Evolutionary conservation across 2,329 filamentous ascomycete genomes (phyloP), one percentile per base, ranked within the genome.

Genomic region (Phyllosticta citrichinensis): DNA sequence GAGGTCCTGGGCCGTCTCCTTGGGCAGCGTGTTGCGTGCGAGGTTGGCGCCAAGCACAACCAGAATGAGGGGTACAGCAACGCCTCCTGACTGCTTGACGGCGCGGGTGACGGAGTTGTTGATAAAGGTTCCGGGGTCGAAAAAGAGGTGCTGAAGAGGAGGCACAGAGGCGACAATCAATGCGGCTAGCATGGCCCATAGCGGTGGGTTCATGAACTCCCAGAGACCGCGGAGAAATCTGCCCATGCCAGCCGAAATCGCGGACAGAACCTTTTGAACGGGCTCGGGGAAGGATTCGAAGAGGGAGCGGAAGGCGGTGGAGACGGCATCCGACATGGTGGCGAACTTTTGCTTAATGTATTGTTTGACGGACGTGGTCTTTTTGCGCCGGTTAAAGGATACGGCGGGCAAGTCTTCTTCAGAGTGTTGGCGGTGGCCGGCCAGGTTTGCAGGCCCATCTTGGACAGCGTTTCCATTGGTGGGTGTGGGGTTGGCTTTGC

Each of bases 181-280:
- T n/a, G 94, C 90, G 50, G 86, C 79, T 35, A 97, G 78, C 94
- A 99, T 97, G 30, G 94, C 92, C 91, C 92, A 97, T 25, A 99
- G 85, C 0, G 94, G 94, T 52, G 94, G 93, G 75, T 97, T 97
- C 93, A 99, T 97, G 73, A 97, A 96, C 55, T 89, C 88, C 88
- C 89, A 94, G 12, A 92, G 72, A 58, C 91, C 91, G 56, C 75
- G 76, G 66, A 83, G 75, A 66, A 89, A 87, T 64, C 72, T 82
- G 73, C 66, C 67, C 30, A 76, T 58, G 52, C 72, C 75, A 33
- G 69, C 72, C 53, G 72, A 76, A 19, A 76, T 64, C 24, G 72
- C 76, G 10, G 76, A 73, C 3, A 86, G 68, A 6, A 70, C 65
- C 57, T 75, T 80, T 67, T 87, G 84, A 0, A 83, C 63, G 19